Evolutionary conservation across 1,284 basidiomycete genomes (phyloP).

Genomic region (Tilletiopsis washingtonensis): DNA sequence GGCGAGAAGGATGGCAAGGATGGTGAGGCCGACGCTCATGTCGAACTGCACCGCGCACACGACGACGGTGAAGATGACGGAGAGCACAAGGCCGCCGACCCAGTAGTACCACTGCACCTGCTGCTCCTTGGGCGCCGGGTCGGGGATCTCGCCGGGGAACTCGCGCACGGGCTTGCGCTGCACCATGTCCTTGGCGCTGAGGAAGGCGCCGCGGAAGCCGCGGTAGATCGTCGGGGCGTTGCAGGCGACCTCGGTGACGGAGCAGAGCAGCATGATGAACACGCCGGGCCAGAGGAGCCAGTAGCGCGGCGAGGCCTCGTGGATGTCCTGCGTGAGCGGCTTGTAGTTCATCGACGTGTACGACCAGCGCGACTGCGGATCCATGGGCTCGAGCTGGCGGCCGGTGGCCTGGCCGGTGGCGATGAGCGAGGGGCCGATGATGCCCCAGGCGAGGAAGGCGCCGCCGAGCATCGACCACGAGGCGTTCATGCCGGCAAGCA

Average conservation of each 20-base stretch:
- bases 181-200: constrained; percentile 19
- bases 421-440: constrained; percentile 58
- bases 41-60: constrained; percentile 48
- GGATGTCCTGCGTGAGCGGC: constrained; percentile 17
- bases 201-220: constrained; percentile 29
- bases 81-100: constrained; percentile 53
- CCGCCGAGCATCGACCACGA: constrained; percentile 61
- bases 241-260: constrained; percentile 44
- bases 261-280: constrained; percentile 48
- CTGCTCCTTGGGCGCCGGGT: constrained; percentile 49
- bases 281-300: constrained; percentile 66
- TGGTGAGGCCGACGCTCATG: constrained; percentile 40
- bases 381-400: background rate
- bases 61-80: constrained; percentile 55
- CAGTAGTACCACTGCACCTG: constrained; percentile 58
- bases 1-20: constrained; percentile 53
- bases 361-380: background rate
- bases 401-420: constrained; percentile 28
- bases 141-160: constrained; percentile 18
- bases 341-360: constrained; percentile 24
- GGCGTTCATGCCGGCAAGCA: constrained; percentile 61
- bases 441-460: constrained; percentile 59
- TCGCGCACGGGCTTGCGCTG: constrained; percentile 12
- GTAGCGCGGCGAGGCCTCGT: constrained; percentile 58
- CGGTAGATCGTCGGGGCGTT: constrained; percentile 41